Evolutionary conservation across 1,284 basidiomycete genomes (phyloP).

Genomic region (Papiliotrema fonsecae): DNA sequence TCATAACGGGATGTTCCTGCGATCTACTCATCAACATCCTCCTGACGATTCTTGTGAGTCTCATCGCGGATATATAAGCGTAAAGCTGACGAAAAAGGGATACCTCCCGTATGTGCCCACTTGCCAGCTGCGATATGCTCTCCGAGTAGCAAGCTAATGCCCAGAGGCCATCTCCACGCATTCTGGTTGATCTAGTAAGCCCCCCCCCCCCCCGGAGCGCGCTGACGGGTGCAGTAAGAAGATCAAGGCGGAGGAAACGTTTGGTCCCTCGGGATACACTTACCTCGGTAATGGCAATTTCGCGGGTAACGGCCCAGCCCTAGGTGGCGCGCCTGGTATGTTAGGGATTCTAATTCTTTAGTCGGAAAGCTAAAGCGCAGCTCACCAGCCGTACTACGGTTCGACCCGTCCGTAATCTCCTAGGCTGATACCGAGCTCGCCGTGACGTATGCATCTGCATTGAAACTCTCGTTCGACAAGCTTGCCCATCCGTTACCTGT

Average conservation of each 20-base stretch:
- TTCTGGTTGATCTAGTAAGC: conserved; percentile 51
- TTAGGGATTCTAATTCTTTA: neutral
- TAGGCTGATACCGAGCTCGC: too few species aligned
- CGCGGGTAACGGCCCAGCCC: conserved; percentile 17
- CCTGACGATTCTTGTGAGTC: conserved; percentile 23
- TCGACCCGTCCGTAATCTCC: too few species aligned
- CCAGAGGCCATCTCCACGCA: conserved; percentile 48
- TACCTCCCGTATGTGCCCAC: conserved; percentile 17
- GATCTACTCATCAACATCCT: conserved; percentile 7
- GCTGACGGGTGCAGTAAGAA: conserved; percentile 55
- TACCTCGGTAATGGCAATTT: conserved; percentile 48
- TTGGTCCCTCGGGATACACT: conserved; percentile 61
- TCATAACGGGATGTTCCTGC: conserved; percentile 71
- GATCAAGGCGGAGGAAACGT: conserved; percentile 71
- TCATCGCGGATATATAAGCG: neutral
- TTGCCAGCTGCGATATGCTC: too few species aligned
- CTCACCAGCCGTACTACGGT: conserved; percentile 30
- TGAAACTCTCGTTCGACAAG: too few species aligned
- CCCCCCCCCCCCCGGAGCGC: neutral
- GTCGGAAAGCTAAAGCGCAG: neutral
- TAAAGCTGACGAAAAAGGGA: conserved; percentile 13
- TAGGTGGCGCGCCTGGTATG: neutral
- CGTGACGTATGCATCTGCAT: too few species aligned
- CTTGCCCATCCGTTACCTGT: too few species aligned
- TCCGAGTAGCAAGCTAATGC: neutral